Conservation (phyloP, 169 alveolate species). For the Theileria orientalis region DNA sequence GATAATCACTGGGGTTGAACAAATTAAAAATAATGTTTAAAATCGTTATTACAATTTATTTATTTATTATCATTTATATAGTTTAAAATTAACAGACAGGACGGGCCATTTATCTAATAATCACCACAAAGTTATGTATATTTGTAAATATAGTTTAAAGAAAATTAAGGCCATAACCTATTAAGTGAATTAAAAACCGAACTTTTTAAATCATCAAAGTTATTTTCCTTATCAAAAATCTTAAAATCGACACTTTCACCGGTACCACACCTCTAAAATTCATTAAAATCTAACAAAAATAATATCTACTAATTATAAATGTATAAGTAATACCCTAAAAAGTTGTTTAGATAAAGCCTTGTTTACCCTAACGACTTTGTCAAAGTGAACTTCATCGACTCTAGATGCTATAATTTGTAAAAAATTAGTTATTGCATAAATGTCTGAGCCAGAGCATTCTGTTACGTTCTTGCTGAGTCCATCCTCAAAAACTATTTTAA, state of each 20-base stretch:
- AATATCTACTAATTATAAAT: neutral
- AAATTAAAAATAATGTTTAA: too few species aligned
- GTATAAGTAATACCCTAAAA: neutral
- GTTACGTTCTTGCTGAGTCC: neutral
- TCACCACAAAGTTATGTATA: neutral
- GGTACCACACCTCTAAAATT: neutral
- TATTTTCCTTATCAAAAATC: neutral
- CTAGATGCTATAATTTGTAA: neutral
- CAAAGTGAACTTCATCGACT: neutral
- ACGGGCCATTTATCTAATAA: too few species aligned
- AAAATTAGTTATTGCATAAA: constrained; percentile 2
- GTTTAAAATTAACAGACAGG: too few species aligned
- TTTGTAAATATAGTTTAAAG: neutral
- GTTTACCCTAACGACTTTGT: neutral
- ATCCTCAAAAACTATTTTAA: constrained; percentile 9
- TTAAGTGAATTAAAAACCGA: neutral
- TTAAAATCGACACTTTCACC: neutral
- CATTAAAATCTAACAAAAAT: neutral
- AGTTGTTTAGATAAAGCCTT: neutral
- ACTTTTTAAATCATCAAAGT: neutral
- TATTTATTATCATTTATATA: too few species aligned
- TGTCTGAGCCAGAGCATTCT: constrained; percentile 11
- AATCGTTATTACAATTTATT: too few species aligned
- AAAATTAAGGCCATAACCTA: neutral
- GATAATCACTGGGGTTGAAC: too few species aligned